Conservation (phyloP, 345 rosid species). For the Hibiscus syriacus region DNA sequence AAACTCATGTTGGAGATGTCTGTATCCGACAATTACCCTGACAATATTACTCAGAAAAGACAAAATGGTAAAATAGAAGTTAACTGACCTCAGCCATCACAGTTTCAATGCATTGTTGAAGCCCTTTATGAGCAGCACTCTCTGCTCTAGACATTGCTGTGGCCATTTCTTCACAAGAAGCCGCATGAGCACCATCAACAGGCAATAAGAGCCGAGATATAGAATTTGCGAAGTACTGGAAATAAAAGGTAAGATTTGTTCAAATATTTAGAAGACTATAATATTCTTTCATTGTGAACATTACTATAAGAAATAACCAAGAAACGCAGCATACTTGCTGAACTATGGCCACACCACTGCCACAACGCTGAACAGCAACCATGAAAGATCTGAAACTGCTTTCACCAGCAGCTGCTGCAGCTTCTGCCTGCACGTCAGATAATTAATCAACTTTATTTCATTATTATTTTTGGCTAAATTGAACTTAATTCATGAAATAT, state of each 20-base stretch:
- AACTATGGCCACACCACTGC: slow-evolving; percentile 94
- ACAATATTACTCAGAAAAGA: no score
- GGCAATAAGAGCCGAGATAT: slow-evolving; percentile 92
- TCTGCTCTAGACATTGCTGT: slow-evolving; percentile 92
- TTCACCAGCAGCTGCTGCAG: slow-evolving; percentile 99
- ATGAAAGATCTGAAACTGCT: slow-evolving; percentile 98
- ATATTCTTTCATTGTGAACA: slow-evolving; percentile 6
- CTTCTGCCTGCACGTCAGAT: slow-evolving; percentile 75
- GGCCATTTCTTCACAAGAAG: slow-evolving; percentile 99
- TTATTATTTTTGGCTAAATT: neutral
- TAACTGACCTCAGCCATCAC: no score
- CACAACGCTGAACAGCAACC: slow-evolving; percentile 98
- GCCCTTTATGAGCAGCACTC: slow-evolving; percentile 96
- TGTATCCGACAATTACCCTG: neutral
- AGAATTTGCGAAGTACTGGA: slow-evolving; percentile 88
- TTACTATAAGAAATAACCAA: slow-evolving; percentile 4
- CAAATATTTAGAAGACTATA: neutral
- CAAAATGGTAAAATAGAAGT: no score
- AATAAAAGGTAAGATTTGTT: slow-evolving; percentile 14
- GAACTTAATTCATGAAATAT: neutral
- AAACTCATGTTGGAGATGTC: neutral
- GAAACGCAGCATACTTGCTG: slow-evolving; percentile 53
- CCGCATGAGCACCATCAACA: slow-evolving; percentile 98
- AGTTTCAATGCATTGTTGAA: slow-evolving; percentile 97
- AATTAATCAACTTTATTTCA: slow-evolving; percentile 17